phyloP scores from a whole-genome alignment of 164 flowering plant genomes.

The Houttuynia cordata region DNA sequence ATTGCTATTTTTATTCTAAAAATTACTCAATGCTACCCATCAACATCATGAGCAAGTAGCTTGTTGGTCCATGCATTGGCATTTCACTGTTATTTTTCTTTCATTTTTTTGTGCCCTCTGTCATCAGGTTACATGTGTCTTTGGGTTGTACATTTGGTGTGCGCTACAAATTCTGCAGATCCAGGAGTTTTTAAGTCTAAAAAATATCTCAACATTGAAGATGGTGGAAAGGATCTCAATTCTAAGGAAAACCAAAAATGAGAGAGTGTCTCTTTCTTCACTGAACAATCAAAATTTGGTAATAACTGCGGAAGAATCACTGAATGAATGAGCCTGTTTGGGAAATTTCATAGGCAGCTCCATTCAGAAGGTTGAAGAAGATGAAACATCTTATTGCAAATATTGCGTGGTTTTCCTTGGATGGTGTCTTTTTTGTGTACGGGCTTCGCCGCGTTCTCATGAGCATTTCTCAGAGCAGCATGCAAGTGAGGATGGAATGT shows the following conservation, averaged over 20 bases:
- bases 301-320: slow-evolving; percentile 25
- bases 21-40: neutral
- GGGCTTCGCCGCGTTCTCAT: slow-evolving; percentile 24
- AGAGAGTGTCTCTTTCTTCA: slow-evolving; percentile 49
- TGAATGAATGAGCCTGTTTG: slow-evolving; percentile 18
- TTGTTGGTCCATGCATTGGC: neutral
- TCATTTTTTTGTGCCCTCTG: neutral
- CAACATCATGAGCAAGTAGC: neutral
- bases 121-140: slow-evolving; percentile 56
- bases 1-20: too few relatives aligned
- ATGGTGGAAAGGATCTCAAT: slow-evolving; percentile 19
- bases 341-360: slow-evolving; percentile 11
- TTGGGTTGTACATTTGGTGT: slow-evolving; percentile 79
- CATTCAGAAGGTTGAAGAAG: slow-evolving; percentile 13
- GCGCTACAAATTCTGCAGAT: slow-evolving; percentile 86
- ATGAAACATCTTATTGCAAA: slow-evolving; percentile 11
- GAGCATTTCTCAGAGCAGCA: slow-evolving; percentile 56
- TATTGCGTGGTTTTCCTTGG: slow-evolving; percentile 24
- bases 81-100: neutral
- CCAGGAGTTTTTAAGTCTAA: slow-evolving; percentile 71
- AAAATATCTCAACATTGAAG: slow-evolving; percentile 43
- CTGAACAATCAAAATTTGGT: slow-evolving; percentile 39
- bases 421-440: slow-evolving; percentile 38
- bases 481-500: slow-evolving; percentile 92
- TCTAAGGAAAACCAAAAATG: slow-evolving; percentile 39